A percentile compares a stretch with the other conserved stretches of the same genome.
Conservation (phyloP, 371 early-diverging fungal genomes). For the Cokeromyces recurvatus region DNA sequence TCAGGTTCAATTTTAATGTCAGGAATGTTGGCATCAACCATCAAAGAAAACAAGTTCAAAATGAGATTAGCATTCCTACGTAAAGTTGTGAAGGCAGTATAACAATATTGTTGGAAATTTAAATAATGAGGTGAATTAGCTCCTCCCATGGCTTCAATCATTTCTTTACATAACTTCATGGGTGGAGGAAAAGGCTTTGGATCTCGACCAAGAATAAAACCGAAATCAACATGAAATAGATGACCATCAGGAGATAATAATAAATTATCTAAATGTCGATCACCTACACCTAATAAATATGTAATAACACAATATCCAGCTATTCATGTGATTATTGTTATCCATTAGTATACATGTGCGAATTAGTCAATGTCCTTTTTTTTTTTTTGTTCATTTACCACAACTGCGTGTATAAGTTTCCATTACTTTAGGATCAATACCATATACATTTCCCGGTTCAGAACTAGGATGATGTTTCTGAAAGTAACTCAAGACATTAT, state of each 20-base stretch:
- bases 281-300: slow-evolving; percentile 98
- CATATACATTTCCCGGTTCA: slow-evolving; percentile 57
- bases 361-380: too few relatives aligned
- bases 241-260: slow-evolving; percentile 85
- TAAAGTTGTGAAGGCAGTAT: slow-evolving; percentile 88
- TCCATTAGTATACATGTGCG: too few relatives aligned
- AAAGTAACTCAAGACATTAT: slow-evolving; percentile 78
- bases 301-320: slow-evolving; percentile 98
- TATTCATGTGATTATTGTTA: slow-evolving; percentile 26
- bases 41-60: slow-evolving; percentile 90
- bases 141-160: slow-evolving; percentile 99
- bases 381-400: slow-evolving; percentile 47
- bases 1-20: slow-evolving; percentile 97
- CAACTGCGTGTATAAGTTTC: slow-evolving; percentile 94
- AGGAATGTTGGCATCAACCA: slow-evolving; percentile 92
- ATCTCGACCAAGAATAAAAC: slow-evolving; percentile 95
- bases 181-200: slow-evolving; percentile 99
- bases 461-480: slow-evolving; percentile 63
- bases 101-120: slow-evolving; percentile 87
- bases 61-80: slow-evolving; percentile 92
- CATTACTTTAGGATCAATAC: slow-evolving; percentile 78
- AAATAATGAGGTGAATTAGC: slow-evolving; percentile 75
- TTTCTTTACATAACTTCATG: slow-evolving; percentile 98
- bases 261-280: slow-evolving; percentile 97
- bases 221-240: slow-evolving; percentile 98